These are phyloP conservation scores for Pichia paraexigua DNA, from an alignment of 805 yeast genomes.

Conservation along the genomic window DNA sequence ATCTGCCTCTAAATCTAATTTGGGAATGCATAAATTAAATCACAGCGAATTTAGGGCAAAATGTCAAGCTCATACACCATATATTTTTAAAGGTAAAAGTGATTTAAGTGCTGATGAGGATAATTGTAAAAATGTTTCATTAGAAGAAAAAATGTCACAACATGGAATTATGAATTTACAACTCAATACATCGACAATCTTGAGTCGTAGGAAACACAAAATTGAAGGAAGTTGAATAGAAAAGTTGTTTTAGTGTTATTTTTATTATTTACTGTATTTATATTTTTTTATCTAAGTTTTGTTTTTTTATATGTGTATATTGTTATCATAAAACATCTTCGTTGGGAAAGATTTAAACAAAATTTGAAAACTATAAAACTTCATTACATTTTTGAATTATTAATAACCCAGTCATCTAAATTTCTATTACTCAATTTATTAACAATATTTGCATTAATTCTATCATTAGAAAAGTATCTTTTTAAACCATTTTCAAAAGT, in stretches of 20 bases:
- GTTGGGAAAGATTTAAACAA: not conserved
- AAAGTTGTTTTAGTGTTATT: not conserved
- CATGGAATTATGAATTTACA: slow-evolving; percentile 40
- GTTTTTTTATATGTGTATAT: not conserved
- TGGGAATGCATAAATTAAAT: not conserved
- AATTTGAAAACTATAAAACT: not conserved
- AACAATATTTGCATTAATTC: slow-evolving; percentile 46
- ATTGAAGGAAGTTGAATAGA: not conserved
- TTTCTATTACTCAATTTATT: slow-evolving; percentile 10
- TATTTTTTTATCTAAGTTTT: not conserved
- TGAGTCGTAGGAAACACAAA: slow-evolving; percentile 42
- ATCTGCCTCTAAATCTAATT: slow-evolving; percentile 1
- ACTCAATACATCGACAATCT: slow-evolving; percentile 54
- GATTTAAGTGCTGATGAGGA: not conserved
- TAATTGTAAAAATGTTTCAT: slow-evolving; percentile 2
- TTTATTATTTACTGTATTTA: not conserved
- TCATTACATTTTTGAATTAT: slow-evolving; percentile 8
- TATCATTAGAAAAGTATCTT: slow-evolving; percentile 50
- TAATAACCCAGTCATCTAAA: slow-evolving; percentile 16
- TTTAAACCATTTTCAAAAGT: slow-evolving; percentile 42
- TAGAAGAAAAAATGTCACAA: slow-evolving; percentile 16
- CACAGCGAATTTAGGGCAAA: slow-evolving; percentile 5
- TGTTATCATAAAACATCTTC: not conserved
- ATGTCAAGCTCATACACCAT: slow-evolving; percentile 15
- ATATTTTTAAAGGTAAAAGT: slow-evolving; percentile 4